phyloP scores from a whole-genome alignment of 495 filamentous ascomycete species.

The Poronia punctata region DNA sequence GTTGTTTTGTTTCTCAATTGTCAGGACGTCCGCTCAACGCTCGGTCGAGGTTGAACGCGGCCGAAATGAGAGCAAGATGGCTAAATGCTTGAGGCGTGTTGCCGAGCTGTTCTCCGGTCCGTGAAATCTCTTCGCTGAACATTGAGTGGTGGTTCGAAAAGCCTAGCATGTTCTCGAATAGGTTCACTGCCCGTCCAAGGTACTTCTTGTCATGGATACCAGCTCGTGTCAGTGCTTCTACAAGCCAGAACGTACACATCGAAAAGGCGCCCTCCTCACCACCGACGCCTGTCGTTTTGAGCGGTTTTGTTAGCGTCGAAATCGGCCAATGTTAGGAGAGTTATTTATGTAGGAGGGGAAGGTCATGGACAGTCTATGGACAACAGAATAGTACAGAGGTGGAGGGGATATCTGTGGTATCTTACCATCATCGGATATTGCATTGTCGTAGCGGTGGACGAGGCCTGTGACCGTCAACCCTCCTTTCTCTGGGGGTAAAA shows the following conservation, averaged over 20 bases:
- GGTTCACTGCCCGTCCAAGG: constrained; percentile 52
- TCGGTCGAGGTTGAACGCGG: constrained; percentile 63
- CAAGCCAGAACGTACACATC: constrained; percentile 68
- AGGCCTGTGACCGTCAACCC: constrained; percentile 63
- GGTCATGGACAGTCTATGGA: too few species aligned
- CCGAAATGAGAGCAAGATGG: constrained; percentile 63
- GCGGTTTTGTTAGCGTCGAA: too few species aligned
- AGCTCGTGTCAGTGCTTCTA: constrained; percentile 66
- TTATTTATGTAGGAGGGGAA: not conserved
- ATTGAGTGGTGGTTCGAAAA: constrained; percentile 68
- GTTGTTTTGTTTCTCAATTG: too few species aligned
- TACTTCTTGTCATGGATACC: constrained; percentile 59
- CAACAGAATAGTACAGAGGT: too few species aligned
- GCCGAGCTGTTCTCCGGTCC: constrained; percentile 63
- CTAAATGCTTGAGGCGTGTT: constrained; percentile 72
- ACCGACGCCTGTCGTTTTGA: constrained; percentile 49
- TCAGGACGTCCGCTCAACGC: constrained; percentile 12
- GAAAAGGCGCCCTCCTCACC: constrained; percentile 68
- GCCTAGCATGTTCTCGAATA: constrained; percentile 67
- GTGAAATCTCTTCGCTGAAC: constrained; percentile 69
- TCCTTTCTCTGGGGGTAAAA: constrained; percentile 61
- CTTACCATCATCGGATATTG: constrained; percentile 58
- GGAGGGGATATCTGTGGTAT: constrained; percentile 1
- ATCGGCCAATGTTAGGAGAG: not conserved
- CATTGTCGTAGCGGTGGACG: constrained; percentile 64